Evolutionary conservation across 2,329 filamentous ascomycete species (phyloP), one percentile per base, ranked within the genome.

Genomic region (Cucurbitaria berberidis): DNA sequence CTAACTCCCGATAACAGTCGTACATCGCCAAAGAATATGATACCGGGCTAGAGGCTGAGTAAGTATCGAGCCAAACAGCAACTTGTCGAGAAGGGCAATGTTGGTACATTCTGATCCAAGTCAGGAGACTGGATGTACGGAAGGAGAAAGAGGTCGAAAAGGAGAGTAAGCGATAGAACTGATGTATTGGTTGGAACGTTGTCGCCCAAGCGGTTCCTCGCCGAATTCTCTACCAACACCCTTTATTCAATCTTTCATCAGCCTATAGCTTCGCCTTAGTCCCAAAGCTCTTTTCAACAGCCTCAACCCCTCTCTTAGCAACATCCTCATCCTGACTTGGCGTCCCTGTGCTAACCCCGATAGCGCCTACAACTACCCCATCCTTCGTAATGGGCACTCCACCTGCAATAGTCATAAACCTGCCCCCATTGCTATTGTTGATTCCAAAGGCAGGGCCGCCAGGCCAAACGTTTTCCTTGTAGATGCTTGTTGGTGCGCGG

Each of bases 341-440:
- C 46, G 79, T 82, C 19, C 82, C 82, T 10, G 82, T 84, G 60
- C 78, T 81, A 51, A 82, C 82, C 0, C 82, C 82, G 51, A 85
- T 76, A 2, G 81, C 82, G 0, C 82, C 82, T 1, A 84, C 75
- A 4, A 83, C 78, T 30, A 75, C 69, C 2, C 81, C 81, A 45
- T 79, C 76, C 38, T 64, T 66, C 32, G 76, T 60, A 59, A 85
- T 79, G 3, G 82, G 82, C 3, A 84, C 63, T 1, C 82, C 82
- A 8, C 82, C 82, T 1, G 79, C 82, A 62, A 84, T 81, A 7
- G 81, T 78, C 65, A 72, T 81, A 55, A 85, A 85, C 38, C 81
- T 65, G 5, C 82, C 82, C 11, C 78, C 78, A 65, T 85, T 84
- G 21, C 70, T 79, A 43, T 81, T 79, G 39, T 80, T 78, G 34